A percentile compares a stretch with the other conserved stretches of the same genome.
Conservation (phyloP, 208 protist genomes). For the Endotrypanum monterogeii region DNA sequence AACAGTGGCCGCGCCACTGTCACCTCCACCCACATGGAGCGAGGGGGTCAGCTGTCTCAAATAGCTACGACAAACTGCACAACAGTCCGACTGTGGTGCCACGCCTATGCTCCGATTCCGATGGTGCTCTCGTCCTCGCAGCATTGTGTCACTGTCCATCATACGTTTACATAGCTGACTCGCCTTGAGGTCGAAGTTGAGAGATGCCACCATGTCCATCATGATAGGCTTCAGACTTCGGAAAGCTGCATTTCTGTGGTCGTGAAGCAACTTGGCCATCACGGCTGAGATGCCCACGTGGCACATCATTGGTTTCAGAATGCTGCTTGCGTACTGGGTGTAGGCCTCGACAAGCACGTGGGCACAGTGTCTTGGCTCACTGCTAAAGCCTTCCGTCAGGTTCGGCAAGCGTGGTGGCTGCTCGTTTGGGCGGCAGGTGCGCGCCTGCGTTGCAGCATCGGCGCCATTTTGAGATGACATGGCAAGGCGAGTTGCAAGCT, state of each 20-base stretch:
- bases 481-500: background rate
- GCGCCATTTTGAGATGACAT: background rate
- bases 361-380: slow-evolving; percentile 21
- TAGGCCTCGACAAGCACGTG: slow-evolving; percentile 56
- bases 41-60: slow-evolving; percentile 25
- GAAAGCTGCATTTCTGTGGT: slow-evolving; percentile 57
- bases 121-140: slow-evolving; percentile 41
- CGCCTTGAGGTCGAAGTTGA: slow-evolving; percentile 65
- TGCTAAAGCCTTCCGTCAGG: slow-evolving; percentile 14
- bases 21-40: background rate
- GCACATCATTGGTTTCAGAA: slow-evolving; percentile 58
- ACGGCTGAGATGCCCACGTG: slow-evolving; percentile 54
- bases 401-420: slow-evolving; percentile 1
- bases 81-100: slow-evolving; percentile 52
- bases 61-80: slow-evolving; percentile 51
- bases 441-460: background rate
- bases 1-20: background rate
- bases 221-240: slow-evolving; percentile 65
- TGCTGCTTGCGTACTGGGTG: slow-evolving; percentile 47
- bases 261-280: slow-evolving; percentile 49
- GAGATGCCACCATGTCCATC: slow-evolving; percentile 51
- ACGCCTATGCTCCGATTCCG: slow-evolving; percentile 49
- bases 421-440: background rate
- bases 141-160: slow-evolving; percentile 55
- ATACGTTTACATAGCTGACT: slow-evolving; percentile 48